phyloP scores from a whole-genome alignment of 768 basidiomycete species.

The Psilocybe tampanensis region DNA sequence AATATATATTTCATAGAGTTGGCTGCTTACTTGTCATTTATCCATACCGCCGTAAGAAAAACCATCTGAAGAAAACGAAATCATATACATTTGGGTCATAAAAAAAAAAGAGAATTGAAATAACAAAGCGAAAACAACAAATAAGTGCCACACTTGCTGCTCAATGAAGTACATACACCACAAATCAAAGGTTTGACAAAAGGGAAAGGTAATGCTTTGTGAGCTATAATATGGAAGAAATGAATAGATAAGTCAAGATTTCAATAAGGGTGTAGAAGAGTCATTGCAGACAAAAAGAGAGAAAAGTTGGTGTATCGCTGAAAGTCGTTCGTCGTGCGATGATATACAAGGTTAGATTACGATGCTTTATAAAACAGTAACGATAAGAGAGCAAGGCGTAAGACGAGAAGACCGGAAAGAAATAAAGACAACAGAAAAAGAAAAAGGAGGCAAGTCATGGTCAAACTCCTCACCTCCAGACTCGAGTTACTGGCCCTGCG shows the following conservation, averaged over 20 bases:
- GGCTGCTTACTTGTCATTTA: neutral
- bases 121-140: neutral
- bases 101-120: slow-evolving; percentile 1
- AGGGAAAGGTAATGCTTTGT: neutral
- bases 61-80: neutral
- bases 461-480: neutral
- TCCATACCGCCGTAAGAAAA: neutral
- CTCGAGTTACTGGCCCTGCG: neutral
- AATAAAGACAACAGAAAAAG: slow-evolving; percentile 4
- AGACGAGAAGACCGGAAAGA: slow-evolving; percentile 9
- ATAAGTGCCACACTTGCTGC: neutral
- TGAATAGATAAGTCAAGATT: neutral
- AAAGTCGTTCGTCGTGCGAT: slow-evolving; percentile 3
- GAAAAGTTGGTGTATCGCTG: slow-evolving; percentile 10
- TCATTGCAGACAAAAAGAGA: neutral
- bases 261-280: neutral
- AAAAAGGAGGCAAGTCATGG: neutral
- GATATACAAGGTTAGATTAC: slow-evolving; percentile 21
- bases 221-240: slow-evolving; percentile 3
- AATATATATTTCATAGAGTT: neutral
- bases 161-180: slow-evolving; percentile 8
- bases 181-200: neutral
- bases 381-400: slow-evolving; percentile 19
- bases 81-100: slow-evolving; percentile 12
- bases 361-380: slow-evolving; percentile 15